Evolutionary conservation across 805 yeast genomes (phyloP).

Genomic region (Metschnikowia colocasiae): DNA sequence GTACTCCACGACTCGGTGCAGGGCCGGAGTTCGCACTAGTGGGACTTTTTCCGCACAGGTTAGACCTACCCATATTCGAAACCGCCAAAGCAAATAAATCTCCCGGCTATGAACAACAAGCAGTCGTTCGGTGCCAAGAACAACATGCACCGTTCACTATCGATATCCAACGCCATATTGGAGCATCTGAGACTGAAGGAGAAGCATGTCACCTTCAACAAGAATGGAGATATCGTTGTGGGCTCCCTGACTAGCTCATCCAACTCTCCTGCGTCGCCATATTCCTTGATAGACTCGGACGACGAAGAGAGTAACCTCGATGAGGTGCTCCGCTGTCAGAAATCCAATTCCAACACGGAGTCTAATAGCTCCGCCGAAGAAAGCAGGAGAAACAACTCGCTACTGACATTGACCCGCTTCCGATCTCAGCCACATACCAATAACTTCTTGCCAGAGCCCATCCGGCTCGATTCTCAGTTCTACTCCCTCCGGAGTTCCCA

Average conservation of each 20-base stretch:
- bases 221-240: slow-evolving; percentile 15
- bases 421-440: slow-evolving; percentile 17
- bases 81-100: not conserved
- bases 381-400: slow-evolving; percentile 4
- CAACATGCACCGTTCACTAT: slow-evolving; percentile 18
- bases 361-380: not conserved
- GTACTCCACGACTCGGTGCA: slow-evolving; percentile 1
- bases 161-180: slow-evolving; percentile 26
- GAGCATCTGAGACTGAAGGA: slow-evolving; percentile 20
- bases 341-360: not conserved
- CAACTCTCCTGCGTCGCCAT: slow-evolving; percentile 10
- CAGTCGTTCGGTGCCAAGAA: not conserved
- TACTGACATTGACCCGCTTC: slow-evolving; percentile 14
- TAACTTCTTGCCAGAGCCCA: slow-evolving; percentile 14
- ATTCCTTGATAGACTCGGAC: slow-evolving; percentile 14
- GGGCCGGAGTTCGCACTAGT: slow-evolving; percentile 2
- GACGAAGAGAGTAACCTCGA: slow-evolving; percentile 11
- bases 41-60: slow-evolving; percentile 1
- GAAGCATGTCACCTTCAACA: slow-evolving; percentile 22
- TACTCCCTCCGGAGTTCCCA: slow-evolving; percentile 13
- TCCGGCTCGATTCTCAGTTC: slow-evolving; percentile 13
- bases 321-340: not conserved
- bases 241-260: slow-evolving; percentile 15
- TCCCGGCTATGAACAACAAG: not conserved
- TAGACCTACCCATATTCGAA: not conserved